phyloP scores from a whole-genome alignment of 129 eudicot genomes.

The Flaveria brownii region DNA sequence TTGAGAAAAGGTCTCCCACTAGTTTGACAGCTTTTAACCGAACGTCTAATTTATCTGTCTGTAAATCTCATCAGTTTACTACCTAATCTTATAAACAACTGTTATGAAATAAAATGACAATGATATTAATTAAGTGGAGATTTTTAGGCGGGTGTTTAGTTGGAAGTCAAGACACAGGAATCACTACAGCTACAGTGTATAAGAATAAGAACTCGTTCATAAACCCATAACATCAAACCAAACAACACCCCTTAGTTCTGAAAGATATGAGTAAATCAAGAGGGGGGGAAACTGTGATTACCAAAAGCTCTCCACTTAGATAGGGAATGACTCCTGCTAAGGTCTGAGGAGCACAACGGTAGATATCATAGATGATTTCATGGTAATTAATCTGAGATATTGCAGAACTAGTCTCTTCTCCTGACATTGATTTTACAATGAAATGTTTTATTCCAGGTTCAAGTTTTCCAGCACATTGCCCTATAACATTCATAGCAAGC shows the following conservation, averaged over 20 bases:
- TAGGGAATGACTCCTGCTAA: constrained; percentile 85
- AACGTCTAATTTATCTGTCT: constrained; percentile 74
- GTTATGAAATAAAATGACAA: constrained; percentile 12
- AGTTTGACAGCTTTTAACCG: constrained; percentile 78
- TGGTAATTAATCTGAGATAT: constrained; percentile 67
- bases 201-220: neutral
- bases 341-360: constrained; percentile 83
- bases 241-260: neutral
- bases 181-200: neutral
- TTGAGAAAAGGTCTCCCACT: constrained; percentile 85
- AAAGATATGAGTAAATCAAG: neutral
- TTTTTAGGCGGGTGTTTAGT: constrained; percentile 10
- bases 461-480: constrained; percentile 76
- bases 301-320: constrained; percentile 91
- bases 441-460: constrained; percentile 83
- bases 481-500: constrained; percentile 88
- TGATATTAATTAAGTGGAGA: constrained; percentile 1
- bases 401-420: constrained; percentile 58
- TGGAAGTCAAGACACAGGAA: neutral
- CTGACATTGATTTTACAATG: constrained; percentile 87
- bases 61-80: constrained; percentile 36
- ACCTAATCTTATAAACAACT: constrained; percentile 18
- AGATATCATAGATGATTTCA: constrained; percentile 74
- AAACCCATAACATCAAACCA: neutral
- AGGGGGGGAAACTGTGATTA: constrained; percentile 30